Evolutionary conservation across 2,329 filamentous ascomycete species (phyloP).

Genomic region (Fusarium veterinarium): DNA sequence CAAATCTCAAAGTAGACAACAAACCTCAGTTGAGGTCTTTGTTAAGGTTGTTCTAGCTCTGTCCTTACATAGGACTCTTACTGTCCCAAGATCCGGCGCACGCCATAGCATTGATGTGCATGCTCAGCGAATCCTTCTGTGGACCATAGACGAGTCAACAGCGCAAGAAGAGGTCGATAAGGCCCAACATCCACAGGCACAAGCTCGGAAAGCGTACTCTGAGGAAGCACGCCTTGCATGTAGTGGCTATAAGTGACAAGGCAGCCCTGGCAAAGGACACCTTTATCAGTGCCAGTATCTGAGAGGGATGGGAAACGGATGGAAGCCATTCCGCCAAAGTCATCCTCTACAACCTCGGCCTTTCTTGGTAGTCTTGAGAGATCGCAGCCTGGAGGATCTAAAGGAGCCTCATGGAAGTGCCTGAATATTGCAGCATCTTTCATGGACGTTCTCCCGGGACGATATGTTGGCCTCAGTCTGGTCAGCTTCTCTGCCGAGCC

Average conservation of each 20-base stretch:
- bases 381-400: constrained; percentile 40
- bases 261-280: constrained; percentile 43
- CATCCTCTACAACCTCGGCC: constrained; percentile 34
- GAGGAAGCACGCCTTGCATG: constrained; percentile 30
- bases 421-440: constrained; percentile 33
- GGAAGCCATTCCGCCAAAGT: constrained; percentile 42
- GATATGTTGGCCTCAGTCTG: constrained; percentile 20
- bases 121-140: constrained; percentile 39
- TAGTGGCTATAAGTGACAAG: constrained; percentile 35
- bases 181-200: constrained; percentile 32
- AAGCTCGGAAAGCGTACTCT: constrained; percentile 29
- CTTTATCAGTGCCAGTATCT: constrained; percentile 28
- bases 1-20: neutral
- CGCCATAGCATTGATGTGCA: constrained; percentile 41
- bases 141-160: constrained; percentile 35
- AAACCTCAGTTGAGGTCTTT: neutral
- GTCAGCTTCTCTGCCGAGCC: constrained; percentile 34
- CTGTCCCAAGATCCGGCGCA: constrained; percentile 20
- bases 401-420: constrained; percentile 33
- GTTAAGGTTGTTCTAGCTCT: neutral
- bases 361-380: constrained; percentile 35
- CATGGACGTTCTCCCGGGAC: constrained; percentile 19
- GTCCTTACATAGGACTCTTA: constrained; percentile 1
- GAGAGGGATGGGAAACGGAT: constrained; percentile 43
- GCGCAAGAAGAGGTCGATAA: constrained; percentile 36